phyloP scores from a whole-genome alignment of 768 basidiomycete genomes.

The Phaeotremella skinneri region DNA sequence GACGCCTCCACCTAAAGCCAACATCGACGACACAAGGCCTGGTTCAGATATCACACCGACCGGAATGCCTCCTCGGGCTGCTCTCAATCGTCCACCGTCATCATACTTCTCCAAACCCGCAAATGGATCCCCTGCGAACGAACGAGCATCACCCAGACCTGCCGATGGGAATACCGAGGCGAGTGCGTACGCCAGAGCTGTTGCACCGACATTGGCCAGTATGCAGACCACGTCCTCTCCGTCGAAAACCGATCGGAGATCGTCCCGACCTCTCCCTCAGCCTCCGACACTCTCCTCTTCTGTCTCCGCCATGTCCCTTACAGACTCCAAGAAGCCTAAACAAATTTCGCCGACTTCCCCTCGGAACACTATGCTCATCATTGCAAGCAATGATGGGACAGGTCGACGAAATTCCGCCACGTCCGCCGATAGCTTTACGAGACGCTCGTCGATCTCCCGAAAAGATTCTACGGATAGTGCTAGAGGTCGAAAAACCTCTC shows the following conservation, averaged over 20 bases:
- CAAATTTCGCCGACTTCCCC: slow-evolving; percentile 8
- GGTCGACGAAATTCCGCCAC: slow-evolving; percentile 1
- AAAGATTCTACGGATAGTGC: background rate
- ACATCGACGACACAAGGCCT: background rate
- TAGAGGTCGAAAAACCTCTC: background rate
- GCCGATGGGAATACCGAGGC: slow-evolving; percentile 21
- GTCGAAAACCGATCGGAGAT: slow-evolving; percentile 1
- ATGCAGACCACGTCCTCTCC: background rate
- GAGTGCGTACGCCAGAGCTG: slow-evolving; percentile 34
- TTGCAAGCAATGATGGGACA: background rate
- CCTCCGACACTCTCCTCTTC: slow-evolving; percentile 6
- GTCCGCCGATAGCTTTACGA: background rate
- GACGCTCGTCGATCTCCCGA: background rate
- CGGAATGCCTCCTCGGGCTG: background rate
- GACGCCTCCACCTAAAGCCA: background rate
- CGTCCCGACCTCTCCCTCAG: slow-evolving; percentile 28
- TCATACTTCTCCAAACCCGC: background rate
- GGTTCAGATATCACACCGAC: background rate
- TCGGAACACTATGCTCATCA: slow-evolving; percentile 7
- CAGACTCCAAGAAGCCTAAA: slow-evolving; percentile 12
- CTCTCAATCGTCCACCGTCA: background rate
- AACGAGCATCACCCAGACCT: background rate
- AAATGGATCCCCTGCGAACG: background rate
- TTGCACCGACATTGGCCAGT: slow-evolving; percentile 8
- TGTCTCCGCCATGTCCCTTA: slow-evolving; percentile 3